phyloP scores from a whole-genome alignment of 2,329 filamentous ascomycete species.

The Penicillium carneum region DNA sequence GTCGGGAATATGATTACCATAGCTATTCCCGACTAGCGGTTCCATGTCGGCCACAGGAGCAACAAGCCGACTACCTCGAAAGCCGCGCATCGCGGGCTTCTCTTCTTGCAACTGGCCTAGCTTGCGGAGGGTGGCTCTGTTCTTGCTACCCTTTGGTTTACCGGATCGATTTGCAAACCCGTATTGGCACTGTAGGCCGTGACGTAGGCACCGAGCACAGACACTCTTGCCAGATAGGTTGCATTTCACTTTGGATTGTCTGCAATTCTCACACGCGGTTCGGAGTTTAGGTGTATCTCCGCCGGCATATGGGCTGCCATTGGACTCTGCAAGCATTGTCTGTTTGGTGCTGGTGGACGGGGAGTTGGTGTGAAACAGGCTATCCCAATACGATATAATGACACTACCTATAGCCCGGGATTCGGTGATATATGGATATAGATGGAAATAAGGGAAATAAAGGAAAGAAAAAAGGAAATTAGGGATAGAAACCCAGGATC shows the following conservation, averaged over 20 bases:
- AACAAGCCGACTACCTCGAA: constrained; percentile 27
- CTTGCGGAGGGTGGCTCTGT: constrained; percentile 48
- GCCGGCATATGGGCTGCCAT: constrained; percentile 32
- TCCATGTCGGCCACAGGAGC: constrained; percentile 26
- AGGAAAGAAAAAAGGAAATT: constrained; percentile 10
- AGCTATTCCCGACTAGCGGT: constrained; percentile 12
- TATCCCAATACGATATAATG: constrained; percentile 8
- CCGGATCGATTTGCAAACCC: constrained; percentile 50
- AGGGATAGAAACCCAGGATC: constrained; percentile 14
- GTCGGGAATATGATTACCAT: constrained; percentile 23
- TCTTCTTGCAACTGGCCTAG: constrained; percentile 47
- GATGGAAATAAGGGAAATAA: constrained; percentile 8
- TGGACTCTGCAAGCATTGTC: constrained; percentile 41
- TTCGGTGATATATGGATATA: constrained; percentile 15
- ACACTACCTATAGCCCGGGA: constrained; percentile 1
- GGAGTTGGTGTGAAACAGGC: background rate
- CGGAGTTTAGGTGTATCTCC: constrained; percentile 47
- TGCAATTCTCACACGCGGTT: constrained; percentile 50
- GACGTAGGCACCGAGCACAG: constrained; percentile 50
- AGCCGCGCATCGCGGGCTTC: constrained; percentile 33
- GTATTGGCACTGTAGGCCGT: constrained; percentile 49
- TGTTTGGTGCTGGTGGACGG: background rate
- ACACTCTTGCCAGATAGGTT: constrained; percentile 47
- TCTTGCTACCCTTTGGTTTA: constrained; percentile 52
- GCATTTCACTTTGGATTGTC: constrained; percentile 52